Conservation (phyloP, 768 basidiomycete species). For the Amanita molliuscula region DNA sequence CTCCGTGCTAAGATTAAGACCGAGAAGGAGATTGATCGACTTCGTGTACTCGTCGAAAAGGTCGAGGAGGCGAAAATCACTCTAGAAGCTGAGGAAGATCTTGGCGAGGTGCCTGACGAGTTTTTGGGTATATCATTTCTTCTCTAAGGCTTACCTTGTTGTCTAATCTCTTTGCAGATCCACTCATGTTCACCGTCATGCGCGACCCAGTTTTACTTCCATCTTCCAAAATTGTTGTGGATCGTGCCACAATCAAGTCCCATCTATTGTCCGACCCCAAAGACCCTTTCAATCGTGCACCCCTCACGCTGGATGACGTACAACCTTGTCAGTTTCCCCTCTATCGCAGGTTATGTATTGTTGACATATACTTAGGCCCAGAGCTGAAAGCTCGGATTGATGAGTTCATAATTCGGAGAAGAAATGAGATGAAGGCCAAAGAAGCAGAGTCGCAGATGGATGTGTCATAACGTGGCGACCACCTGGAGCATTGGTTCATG, state of each 20-base stretch:
- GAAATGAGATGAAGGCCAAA: slow-evolving; percentile 23
- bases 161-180: slow-evolving; percentile 41
- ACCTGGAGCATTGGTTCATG: too few relatives aligned
- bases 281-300: slow-evolving; percentile 93
- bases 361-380: slow-evolving; percentile 28
- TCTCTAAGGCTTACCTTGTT: slow-evolving; percentile 1
- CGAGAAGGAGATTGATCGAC: slow-evolving; percentile 60
- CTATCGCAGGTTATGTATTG: slow-evolving; percentile 5
- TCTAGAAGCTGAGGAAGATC: slow-evolving; percentile 83
- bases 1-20: slow-evolving; percentile 58
- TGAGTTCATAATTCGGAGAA: slow-evolving; percentile 52
- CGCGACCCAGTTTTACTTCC: slow-evolving; percentile 89
- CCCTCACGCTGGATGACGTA: slow-evolving; percentile 72
- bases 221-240: slow-evolving; percentile 67
- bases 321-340: slow-evolving; percentile 47
- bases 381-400: slow-evolving; percentile 73
- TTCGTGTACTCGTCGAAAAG: slow-evolving; percentile 61
- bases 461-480: not conserved
- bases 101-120: slow-evolving; percentile 92
- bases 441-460: slow-evolving; percentile 2
- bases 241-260: slow-evolving; percentile 89
- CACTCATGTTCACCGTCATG: slow-evolving; percentile 89
- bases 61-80: slow-evolving; percentile 78
- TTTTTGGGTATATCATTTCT: slow-evolving; percentile 59
- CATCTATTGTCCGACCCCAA: slow-evolving; percentile 85